Conservation (phyloP, 106 monocot genomes). For the Platanthera guangdongensis region DNA sequence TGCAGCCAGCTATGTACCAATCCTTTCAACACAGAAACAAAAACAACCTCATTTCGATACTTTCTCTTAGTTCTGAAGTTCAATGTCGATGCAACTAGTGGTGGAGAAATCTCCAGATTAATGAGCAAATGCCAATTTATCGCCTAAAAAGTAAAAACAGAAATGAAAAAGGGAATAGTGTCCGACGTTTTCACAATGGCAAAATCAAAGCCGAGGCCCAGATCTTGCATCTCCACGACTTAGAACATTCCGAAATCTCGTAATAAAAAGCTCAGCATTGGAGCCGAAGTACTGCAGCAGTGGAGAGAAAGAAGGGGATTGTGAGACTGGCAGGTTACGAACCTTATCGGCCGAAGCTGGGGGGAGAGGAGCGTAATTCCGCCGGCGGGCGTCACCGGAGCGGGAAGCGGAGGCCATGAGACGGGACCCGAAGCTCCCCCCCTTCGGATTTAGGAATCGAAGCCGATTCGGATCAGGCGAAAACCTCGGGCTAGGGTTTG, state of each 20-base stretch:
- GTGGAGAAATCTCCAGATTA: no score
- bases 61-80: no score
- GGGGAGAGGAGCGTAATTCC: slow-evolving; percentile 7
- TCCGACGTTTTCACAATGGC: no score
- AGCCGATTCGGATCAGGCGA: neutral
- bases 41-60: no score
- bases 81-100: no score
- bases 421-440: slow-evolving; percentile 2
- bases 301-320: neutral
- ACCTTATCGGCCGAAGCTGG: slow-evolving; percentile 17
- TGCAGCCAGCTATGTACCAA: no score
- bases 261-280: neutral
- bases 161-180: no score
- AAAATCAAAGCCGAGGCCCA: no score
- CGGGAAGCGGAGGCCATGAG: slow-evolving; percentile 12
- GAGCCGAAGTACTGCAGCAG: neutral
- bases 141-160: no score
- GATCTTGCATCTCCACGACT: no score
- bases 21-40: no score
- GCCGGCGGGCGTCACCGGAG: slow-evolving; percentile 1
- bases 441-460: neutral
- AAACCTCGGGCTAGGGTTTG: neutral
- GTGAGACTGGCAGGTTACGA: neutral
- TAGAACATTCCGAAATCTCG: neutral
- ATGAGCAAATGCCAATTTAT: no score